Conservation (phyloP, 352 stramenopile genomes). For the Phytophthora foliorum region DNA sequence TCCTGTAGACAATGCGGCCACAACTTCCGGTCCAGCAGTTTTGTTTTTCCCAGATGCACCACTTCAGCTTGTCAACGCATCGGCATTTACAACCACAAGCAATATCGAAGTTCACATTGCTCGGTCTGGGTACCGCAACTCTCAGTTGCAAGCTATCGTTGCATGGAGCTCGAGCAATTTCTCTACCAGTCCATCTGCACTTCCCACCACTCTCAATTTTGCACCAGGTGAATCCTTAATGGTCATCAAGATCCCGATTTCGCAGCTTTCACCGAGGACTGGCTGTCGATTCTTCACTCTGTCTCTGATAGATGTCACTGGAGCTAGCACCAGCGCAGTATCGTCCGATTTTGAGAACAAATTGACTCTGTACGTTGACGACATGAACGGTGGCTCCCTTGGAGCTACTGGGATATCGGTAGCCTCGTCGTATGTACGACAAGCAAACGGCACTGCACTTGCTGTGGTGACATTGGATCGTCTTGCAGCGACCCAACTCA, state of each 20-base stretch:
- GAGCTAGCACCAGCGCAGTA: slow-evolving; percentile 24
- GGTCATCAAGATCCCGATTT: slow-evolving; percentile 35
- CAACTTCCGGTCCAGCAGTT: slow-evolving; percentile 35
- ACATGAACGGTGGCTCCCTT: slow-evolving; percentile 47
- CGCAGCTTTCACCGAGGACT: slow-evolving; percentile 35
- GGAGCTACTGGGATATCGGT: slow-evolving; percentile 12
- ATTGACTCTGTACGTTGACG: slow-evolving; percentile 61
- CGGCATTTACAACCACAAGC: slow-evolving; percentile 6
- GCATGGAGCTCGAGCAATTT: slow-evolving; percentile 47
- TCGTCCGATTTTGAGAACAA: slow-evolving; percentile 42
- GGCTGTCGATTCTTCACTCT: slow-evolving; percentile 54
- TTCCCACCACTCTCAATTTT: slow-evolving; percentile 35
- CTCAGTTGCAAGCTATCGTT: slow-evolving; percentile 29
- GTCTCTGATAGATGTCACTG: slow-evolving; percentile 35
- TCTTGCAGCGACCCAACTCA: slow-evolving; percentile 40
- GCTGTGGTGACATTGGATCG: slow-evolving; percentile 48
- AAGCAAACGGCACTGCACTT: slow-evolving; percentile 19
- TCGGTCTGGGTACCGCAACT: slow-evolving; percentile 37
- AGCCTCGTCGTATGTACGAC: slow-evolving; percentile 35
- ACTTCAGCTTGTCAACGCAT: slow-evolving; percentile 31
- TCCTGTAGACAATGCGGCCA: neutral
- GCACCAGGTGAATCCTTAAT: slow-evolving; percentile 28
- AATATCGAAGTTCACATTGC: slow-evolving; percentile 44
- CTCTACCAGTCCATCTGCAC: slow-evolving; percentile 20
- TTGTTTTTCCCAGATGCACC: slow-evolving; percentile 58